Conservation (phyloP, 2,329 filamentous ascomycete species). For the Penicillium sp. region DNA sequence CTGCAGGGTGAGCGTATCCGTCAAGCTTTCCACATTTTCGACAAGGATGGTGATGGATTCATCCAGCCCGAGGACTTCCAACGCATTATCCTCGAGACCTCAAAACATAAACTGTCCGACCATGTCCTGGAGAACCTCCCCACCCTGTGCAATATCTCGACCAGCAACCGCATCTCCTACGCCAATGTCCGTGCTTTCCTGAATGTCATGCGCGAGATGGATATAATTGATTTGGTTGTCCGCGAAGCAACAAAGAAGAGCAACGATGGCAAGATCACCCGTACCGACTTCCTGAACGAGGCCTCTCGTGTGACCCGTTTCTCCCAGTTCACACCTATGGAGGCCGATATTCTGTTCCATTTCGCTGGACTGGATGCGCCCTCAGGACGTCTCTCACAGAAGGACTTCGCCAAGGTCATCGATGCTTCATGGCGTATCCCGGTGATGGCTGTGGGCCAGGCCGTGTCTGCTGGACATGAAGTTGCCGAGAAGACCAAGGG, state of each 20-base stretch:
- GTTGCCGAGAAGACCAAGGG: slow-evolving; percentile 55
- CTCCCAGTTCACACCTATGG: slow-evolving; percentile 96
- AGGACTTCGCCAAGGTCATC: slow-evolving; percentile 90
- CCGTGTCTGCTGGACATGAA: slow-evolving; percentile 46
- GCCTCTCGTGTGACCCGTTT: slow-evolving; percentile 88
- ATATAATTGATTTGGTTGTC: slow-evolving; percentile 90
- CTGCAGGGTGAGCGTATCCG: slow-evolving; percentile 93
- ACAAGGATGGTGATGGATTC: slow-evolving; percentile 88
- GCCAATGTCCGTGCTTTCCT: slow-evolving; percentile 97
- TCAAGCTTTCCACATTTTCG: slow-evolving; percentile 89
- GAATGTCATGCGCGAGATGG: slow-evolving; percentile 97
- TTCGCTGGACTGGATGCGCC: slow-evolving; percentile 91
- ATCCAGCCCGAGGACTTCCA: slow-evolving; percentile 96
- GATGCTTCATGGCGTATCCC: slow-evolving; percentile 84
- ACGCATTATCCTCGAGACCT: slow-evolving; percentile 90
- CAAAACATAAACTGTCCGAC: slow-evolving; percentile 94
- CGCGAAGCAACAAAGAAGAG: slow-evolving; percentile 82
- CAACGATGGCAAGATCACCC: slow-evolving; percentile 85
- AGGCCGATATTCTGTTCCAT: slow-evolving; percentile 97
- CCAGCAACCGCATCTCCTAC: slow-evolving; percentile 91
- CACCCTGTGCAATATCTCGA: slow-evolving; percentile 90
- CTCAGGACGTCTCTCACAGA: slow-evolving; percentile 75
- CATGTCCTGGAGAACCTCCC: slow-evolving; percentile 87
- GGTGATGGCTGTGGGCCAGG: slow-evolving; percentile 52
- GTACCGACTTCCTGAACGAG: slow-evolving; percentile 91